Evolutionary conservation across 805 yeast species (phyloP), one percentile per base, ranked within the genome.

Genomic region (Metschnikowia chrysomelidarum): DNA sequence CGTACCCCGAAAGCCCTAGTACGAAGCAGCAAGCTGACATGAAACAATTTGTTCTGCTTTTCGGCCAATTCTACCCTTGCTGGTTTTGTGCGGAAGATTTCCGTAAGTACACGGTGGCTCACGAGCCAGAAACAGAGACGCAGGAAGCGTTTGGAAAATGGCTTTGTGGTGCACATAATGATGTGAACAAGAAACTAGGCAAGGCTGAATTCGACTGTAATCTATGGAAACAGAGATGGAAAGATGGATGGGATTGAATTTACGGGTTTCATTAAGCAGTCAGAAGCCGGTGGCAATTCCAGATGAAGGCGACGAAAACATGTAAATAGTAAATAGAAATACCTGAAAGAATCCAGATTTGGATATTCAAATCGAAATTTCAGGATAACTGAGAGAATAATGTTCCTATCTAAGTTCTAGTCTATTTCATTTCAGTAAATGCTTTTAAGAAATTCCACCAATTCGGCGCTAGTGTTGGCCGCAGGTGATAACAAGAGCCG

Each of bases 111-210:
- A 67, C 87, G 18, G 53, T 54, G 7, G 64, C 59, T 34, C 57
- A 69, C 25, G 78, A 73, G 48, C 85, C 87, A 13, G 67, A 65
- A 38, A 83, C 79, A 3, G 66, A 62, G 13, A 73, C 76, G 4
- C 87, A 85, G 47, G 95, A 87, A 34, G 82, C 77, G 36, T 77
- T 93, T 50, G 94, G 96, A 0, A 68, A 61, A 48, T 93, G 98
- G 98, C 64, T 93, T 36, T 93, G 98, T 62, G 84, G 80, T 43
- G 98, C 98, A 2, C 98, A 93, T 62, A 93, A 93, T 54, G 85
- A 76, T 23, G 98, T 93, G n/a, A 93, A 93, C 59, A 67, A 57
- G 13, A 89, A 88, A 57, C 57, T 91, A 18, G 95, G 95, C 1
- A 93, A 93, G 60, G 87, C 86, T 5, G 67, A 66, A 37, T 93